A percentile compares a stretch with the other conserved stretches of the same genome.
phyloP scores from a whole-genome alignment of 192 early-diverging fungal genomes.

The Backusella luteola region DNA sequence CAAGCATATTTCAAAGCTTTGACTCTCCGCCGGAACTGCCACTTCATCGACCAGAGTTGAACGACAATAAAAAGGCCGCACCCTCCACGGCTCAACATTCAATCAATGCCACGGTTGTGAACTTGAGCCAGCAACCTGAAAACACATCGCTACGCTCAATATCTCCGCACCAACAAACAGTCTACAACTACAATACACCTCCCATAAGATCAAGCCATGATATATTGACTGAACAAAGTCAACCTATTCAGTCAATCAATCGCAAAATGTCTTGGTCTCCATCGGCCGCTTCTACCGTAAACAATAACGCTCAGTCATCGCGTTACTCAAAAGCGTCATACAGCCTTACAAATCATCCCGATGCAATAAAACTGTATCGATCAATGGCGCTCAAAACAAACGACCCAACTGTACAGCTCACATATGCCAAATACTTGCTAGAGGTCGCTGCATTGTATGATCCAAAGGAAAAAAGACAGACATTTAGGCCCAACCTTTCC shows the following conservation, averaged over 20 bases:
- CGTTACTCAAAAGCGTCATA: constrained; percentile 27
- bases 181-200: neutral
- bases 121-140: neutral
- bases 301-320: neutral
- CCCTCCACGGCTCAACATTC: neutral
- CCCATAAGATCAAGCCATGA: neutral
- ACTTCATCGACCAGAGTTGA: neutral
- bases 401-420: constrained; percentile 68
- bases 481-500: constrained; percentile 5
- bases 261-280: neutral
- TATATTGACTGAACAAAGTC: neutral
- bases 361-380: constrained; percentile 63
- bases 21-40: neutral
- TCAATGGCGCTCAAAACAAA: constrained; percentile 76
- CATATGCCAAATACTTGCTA: constrained; percentile 76
- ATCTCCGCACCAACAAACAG: neutral
- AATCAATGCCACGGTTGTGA: neutral
- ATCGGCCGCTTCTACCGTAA: neutral
- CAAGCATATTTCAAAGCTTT: neutral
- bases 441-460: constrained; percentile 57
- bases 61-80: neutral
- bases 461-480: neutral
- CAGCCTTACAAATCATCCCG: constrained; percentile 25
- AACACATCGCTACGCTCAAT: neutral
- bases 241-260: neutral